phyloP scores from a whole-genome alignment of 2,329 filamentous ascomycete species.

The Pseudogymnoascus sp. region DNA sequence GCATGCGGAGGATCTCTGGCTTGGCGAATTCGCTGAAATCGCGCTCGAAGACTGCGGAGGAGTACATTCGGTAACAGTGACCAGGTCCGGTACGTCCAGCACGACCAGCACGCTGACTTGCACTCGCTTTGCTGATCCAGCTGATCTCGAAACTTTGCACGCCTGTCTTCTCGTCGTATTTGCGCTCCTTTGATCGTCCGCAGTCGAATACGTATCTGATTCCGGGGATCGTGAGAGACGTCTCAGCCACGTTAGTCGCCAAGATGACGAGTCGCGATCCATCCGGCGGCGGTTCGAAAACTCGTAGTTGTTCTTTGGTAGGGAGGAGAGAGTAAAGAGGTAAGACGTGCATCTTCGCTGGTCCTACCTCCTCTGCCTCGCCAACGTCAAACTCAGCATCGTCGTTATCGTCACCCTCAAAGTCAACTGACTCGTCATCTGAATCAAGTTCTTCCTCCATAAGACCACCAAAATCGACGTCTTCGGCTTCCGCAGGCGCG shows the following conservation, averaged over 20 bases:
- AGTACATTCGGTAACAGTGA: conserved; percentile 92
- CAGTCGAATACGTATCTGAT: conserved; percentile 95
- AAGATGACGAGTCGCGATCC: conserved; percentile 79
- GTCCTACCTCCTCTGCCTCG: conserved; percentile 53
- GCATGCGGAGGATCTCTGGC: conserved; percentile 83
- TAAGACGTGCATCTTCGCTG: conserved; percentile 75
- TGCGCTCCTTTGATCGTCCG: conserved; percentile 84
- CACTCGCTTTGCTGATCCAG: conserved; percentile 97
- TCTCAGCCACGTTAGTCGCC: conserved; percentile 95
- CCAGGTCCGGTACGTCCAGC: conserved; percentile 92
- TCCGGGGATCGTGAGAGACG: conserved; percentile 90
- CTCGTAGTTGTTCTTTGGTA: conserved; percentile 80
- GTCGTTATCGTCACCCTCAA: conserved; percentile 48
- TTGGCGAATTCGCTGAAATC: conserved; percentile 81
- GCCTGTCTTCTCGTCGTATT: conserved; percentile 78
- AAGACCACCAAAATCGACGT: conserved; percentile 71
- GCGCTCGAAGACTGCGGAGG: conserved; percentile 84
- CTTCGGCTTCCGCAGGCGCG: conserved; percentile 74
- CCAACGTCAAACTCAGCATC: conserved; percentile 49
- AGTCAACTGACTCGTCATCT: conserved; percentile 51
- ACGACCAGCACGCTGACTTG: conserved; percentile 83
- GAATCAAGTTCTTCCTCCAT: conserved; percentile 49
- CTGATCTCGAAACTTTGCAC: conserved; percentile 93
- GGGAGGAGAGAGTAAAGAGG: conserved; percentile 90
- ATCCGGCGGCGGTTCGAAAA: conserved; percentile 80